Conservation (phyloP, 192 early-diverging fungal species). For the Entophlyctis luteolus region DNA sequence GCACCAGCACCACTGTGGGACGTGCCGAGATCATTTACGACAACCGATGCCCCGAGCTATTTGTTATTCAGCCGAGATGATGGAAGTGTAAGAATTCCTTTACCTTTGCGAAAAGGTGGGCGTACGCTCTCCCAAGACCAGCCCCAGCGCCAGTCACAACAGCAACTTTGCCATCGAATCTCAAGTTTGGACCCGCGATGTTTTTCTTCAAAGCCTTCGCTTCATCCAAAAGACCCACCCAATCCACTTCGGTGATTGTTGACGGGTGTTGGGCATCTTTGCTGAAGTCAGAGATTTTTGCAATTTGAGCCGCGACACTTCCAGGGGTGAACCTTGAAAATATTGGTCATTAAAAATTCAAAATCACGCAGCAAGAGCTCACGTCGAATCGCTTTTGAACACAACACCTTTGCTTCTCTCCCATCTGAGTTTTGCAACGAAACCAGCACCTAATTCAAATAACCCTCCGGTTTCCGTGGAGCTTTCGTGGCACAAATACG, state of each 20-base stretch:
- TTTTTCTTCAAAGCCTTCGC: conserved; percentile 68
- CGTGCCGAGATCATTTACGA: conserved; percentile 88
- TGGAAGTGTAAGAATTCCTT: neutral
- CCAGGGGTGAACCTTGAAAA: conserved; percentile 67
- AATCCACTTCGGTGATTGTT: conserved; percentile 76
- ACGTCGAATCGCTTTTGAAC: conserved; percentile 79
- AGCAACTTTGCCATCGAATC: conserved; percentile 76
- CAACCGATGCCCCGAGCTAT: conserved; percentile 76
- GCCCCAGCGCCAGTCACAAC: conserved; percentile 88
- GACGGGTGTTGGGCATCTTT: conserved; percentile 63
- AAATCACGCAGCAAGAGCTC: too few species aligned
- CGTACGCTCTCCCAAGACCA: conserved; percentile 89
- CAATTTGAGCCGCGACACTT: conserved; percentile 72
- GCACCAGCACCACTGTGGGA: conserved; percentile 41
- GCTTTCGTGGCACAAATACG: conserved; percentile 80
- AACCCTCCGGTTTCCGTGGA: conserved; percentile 74
- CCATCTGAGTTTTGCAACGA: conserved; percentile 89
- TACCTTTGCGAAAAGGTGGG: conserved; percentile 75
- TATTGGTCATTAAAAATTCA: neutral
- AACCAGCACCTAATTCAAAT: conserved; percentile 96
- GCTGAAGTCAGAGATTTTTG: conserved; percentile 63
- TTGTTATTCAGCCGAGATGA: neutral
- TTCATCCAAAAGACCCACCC: conserved; percentile 70
- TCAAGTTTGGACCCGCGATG: conserved; percentile 50
- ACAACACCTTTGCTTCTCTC: conserved; percentile 82